Conservation (phyloP, 495 filamentous ascomycete genomes). For the Corynascus novoguineensis region DNA sequence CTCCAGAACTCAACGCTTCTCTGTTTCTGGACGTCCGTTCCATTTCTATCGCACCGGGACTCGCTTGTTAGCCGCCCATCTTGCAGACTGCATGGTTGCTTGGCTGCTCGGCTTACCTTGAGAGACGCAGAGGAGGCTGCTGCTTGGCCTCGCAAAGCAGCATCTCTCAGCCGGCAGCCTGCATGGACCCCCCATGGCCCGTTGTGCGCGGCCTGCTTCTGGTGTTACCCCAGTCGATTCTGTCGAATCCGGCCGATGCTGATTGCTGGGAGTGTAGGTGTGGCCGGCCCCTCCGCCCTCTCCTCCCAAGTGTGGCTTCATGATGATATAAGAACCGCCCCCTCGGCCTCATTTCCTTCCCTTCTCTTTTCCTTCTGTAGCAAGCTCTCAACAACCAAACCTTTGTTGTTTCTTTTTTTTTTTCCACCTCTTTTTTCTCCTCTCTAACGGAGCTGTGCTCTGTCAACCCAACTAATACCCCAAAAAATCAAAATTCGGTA, state of each 20-base stretch:
- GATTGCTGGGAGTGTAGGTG: too few relatives aligned
- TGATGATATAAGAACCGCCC: constrained; percentile 45
- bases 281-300: neutral
- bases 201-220: constrained; percentile 3
- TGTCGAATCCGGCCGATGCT: constrained; percentile 10
- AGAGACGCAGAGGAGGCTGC: constrained; percentile 13
- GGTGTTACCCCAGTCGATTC: constrained; percentile 5
- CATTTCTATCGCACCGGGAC: neutral
- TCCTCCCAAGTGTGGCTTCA: constrained; percentile 22
- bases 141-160: neutral
- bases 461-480: constrained; percentile 34
- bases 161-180: constrained; percentile 14
- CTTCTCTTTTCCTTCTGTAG: constrained; percentile 59
- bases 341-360: constrained; percentile 33
- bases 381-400: constrained; percentile 68
- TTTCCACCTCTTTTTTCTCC: constrained; percentile 45
- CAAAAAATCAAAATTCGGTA: constrained; percentile 36
- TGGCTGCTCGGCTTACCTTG: constrained; percentile 21
- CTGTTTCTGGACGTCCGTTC: neutral
- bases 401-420: constrained; percentile 50
- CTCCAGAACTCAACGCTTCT: neutral
- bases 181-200: constrained; percentile 11
- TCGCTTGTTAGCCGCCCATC: constrained; percentile 41
- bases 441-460: constrained; percentile 53
- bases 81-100: constrained; percentile 36